Base-by-base conservation (phyloP, 73 alveolate species). In the Effrenium voratum region DNA sequence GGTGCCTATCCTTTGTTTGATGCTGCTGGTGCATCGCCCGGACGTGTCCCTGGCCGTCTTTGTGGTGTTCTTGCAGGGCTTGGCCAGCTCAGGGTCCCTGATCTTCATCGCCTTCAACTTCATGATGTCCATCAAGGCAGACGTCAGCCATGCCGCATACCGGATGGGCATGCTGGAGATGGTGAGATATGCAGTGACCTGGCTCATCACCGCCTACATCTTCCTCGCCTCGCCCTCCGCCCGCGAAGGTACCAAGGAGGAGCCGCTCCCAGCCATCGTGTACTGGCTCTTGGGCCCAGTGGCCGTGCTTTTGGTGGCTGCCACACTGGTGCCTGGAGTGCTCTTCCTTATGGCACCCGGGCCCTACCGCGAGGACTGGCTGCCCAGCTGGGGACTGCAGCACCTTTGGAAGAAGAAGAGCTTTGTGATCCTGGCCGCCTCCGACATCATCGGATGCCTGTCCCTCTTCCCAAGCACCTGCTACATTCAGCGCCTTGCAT, bases 121-220 rank as follows among this genome's bases (percentile, higher is more conserved):
- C 87, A 90, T 90, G 97, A 38, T 90, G 45, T 63, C 87, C 38
- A 90, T 90, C 88, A 90, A 90, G 83, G 97, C 97, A 32, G 97
- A 90, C 59, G 83, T 90, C 59, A 90, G 97, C 38, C 97, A 90
- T 24, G 97, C 97, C 3, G 97, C 97, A 44, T 66, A 90, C 41
- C 97, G 97, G 73, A 90, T 90, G 97, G 97, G 97, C 50, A 90
- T 90, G 73, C 36, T 90, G 87, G 97, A 90, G 97, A 40, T 41
- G 87, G 87, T 76, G 77, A 55, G 97, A 40, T 47, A 90, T 44
- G 97, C 97, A 45, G 97, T 90, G 76, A 90, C 97, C 22, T 90
- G 97, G 97, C 76, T 90, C 88, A 90, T 90, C 75, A 90, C 97
- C 34, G 97, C 88, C 77, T 90, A 90, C 87, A 70, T 90, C 34